Evolutionary conservation across 768 basidiomycete species (phyloP), one percentile per base, ranked within the genome.

Genomic region (Lentinula detonsa): DNA sequence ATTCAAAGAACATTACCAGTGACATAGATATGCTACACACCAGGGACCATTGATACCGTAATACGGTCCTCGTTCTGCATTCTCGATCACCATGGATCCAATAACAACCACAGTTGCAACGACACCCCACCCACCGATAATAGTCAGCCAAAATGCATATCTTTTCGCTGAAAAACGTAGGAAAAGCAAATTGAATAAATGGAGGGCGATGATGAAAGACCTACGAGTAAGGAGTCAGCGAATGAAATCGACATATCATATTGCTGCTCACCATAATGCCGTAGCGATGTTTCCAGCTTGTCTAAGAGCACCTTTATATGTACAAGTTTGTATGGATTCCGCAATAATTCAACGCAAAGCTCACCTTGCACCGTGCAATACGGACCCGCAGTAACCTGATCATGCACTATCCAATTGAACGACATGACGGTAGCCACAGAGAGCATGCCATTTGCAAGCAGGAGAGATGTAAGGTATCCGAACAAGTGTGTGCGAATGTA

Each of bases 271-370:
- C 78, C 77, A 80, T 2, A 78, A 21, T 1, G 78, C 75, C 7
- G 73, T 70, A 0, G 72, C 75, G n/a, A 80, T 66, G 54, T 78
- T 77, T 0, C 77, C 78, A 0, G 73, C 66, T 37, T 77, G 73
- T 63, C 77, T 78, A 46, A 76, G 61, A 4, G 70, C 74, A 34
- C 72, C 77, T 28, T 28, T 72, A 45, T 7, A 34, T 5, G 15
- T 9, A 23, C 23, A 4, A 35, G 18, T 54, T 39, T n/a, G 45
- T 34, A 61, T 16, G 48, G 3, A 16, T 49, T 37, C 5, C 10
- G 16, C 37, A 46, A 5, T 21, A 23, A 21, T 10, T 31, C 7
- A 43, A 15, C 1, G 31, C 40, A 28, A 28, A 18, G 40, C 57
- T 28, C 28, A 54, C 62, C 68, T 63, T 69, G 68, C 4, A 54